Conservation (phyloP, 2,329 filamentous ascomycete genomes). For the Colletotrichum simmondsii region DNA sequence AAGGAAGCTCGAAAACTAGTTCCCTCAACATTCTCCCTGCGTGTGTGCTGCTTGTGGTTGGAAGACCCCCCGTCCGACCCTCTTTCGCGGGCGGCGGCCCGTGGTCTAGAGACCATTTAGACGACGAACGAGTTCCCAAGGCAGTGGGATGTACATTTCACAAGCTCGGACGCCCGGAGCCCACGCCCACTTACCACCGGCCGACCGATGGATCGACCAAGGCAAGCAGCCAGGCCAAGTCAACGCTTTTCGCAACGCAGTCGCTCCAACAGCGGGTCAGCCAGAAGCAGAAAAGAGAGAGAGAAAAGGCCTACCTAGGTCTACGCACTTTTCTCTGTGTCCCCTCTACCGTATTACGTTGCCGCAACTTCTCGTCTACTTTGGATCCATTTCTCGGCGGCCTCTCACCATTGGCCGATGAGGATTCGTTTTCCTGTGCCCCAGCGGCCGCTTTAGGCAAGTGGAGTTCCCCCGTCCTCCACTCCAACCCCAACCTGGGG, state of each 20-base stretch:
- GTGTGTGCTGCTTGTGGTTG: background rate
- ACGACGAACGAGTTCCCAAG: background rate
- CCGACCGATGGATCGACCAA: background rate
- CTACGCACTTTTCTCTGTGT: no score
- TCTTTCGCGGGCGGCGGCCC: slow-evolving; percentile 1
- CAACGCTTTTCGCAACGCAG: background rate
- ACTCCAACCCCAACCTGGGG: background rate
- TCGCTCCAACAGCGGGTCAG: background rate
- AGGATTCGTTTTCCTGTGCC: background rate
- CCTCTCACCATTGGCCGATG: background rate
- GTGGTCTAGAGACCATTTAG: background rate
- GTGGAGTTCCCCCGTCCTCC: background rate
- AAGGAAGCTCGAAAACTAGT: background rate
- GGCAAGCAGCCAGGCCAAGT: background rate
- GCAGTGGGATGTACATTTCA: background rate
- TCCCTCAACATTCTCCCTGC: slow-evolving; percentile 7
- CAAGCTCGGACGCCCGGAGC: background rate
- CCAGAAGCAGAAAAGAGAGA: background rate
- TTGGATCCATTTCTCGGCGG: background rate
- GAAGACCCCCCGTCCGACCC: background rate
- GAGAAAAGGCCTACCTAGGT: background rate
- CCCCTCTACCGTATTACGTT: background rate
- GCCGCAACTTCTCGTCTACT: background rate
- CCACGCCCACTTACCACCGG: background rate
- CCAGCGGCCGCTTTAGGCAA: slow-evolving; percentile 14